Evolutionary conservation across 805 yeast species (phyloP).

Genomic region (Saccharomyces jurei): DNA sequence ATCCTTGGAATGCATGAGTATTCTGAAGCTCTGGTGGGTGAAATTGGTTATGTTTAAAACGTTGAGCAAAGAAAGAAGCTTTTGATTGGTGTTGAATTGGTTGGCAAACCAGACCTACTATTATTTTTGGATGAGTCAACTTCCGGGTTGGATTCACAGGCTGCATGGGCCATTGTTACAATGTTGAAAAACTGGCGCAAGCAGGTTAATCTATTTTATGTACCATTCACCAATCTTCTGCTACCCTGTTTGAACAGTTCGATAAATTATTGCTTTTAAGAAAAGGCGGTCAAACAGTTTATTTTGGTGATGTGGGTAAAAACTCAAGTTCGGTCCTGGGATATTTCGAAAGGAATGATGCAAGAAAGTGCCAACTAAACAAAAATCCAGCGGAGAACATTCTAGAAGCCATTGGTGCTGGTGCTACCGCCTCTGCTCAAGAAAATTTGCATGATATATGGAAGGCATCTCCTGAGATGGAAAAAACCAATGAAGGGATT

Average conservation of each 20-base stretch:
- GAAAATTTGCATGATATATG: slow-evolving; percentile 53
- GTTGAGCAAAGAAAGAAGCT: slow-evolving; percentile 54
- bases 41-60: slow-evolving; percentile 53
- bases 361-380: slow-evolving; percentile 45
- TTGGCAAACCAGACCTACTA: slow-evolving; percentile 50
- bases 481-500: slow-evolving; percentile 36
- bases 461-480: slow-evolving; percentile 36
- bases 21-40: slow-evolving; percentile 66
- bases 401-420: slow-evolving; percentile 64
- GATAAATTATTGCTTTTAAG: slow-evolving; percentile 54
- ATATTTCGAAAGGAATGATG: slow-evolving; percentile 62
- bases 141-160: slow-evolving; percentile 53
- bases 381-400: slow-evolving; percentile 70
- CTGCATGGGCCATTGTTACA: slow-evolving; percentile 53
- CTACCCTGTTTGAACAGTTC: slow-evolving; percentile 51
- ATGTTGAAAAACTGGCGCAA: slow-evolving; percentile 48
- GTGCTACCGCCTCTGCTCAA: slow-evolving; percentile 51
- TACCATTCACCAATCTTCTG: slow-evolving; percentile 66
- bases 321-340: slow-evolving; percentile 44
- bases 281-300: slow-evolving; percentile 65
- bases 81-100: slow-evolving; percentile 57
- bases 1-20: slow-evolving; percentile 54
- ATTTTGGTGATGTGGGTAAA: slow-evolving; percentile 58
- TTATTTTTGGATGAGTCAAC: slow-evolving; percentile 59
- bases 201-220: slow-evolving; percentile 64